These are phyloP conservation scores for Calonectria pauciramosa DNA, from an alignment of 2,329 filamentous ascomycete genomes.

Conservation along the genomic window DNA sequence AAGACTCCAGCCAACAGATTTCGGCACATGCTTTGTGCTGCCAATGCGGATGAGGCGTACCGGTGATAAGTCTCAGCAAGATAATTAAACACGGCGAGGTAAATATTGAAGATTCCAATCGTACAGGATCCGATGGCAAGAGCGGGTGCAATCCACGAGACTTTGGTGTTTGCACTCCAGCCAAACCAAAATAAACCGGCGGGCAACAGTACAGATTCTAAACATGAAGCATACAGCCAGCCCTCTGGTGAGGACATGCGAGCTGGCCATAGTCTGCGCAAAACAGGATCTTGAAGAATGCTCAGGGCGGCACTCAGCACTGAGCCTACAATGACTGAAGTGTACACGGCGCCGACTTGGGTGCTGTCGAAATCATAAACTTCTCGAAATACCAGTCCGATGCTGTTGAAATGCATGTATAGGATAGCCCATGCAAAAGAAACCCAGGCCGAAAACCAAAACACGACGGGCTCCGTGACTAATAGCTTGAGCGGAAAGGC, in stretches of 20 bases:
- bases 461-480: constrained; percentile 71
- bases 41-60: constrained; percentile 76
- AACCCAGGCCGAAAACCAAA: constrained; percentile 79
- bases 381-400: constrained; percentile 76
- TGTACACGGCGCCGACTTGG: constrained; percentile 74
- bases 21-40: constrained; percentile 76
- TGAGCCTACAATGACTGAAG: constrained; percentile 54
- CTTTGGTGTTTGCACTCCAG: constrained; percentile 66
- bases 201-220: constrained; percentile 73
- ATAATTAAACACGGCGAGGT: constrained; percentile 78
- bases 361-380: constrained; percentile 72
- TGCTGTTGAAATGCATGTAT: constrained; percentile 69
- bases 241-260: constrained; percentile 64
- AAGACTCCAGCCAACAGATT: constrained; percentile 76
- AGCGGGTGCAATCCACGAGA: constrained; percentile 75
- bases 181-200: constrained; percentile 80
- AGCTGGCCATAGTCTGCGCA: constrained; percentile 61
- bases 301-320: constrained; percentile 67
- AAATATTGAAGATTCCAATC: constrained; percentile 78
- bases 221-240: constrained; percentile 73
- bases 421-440: constrained; percentile 79
- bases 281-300: constrained; percentile 68
- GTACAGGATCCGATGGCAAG: constrained; percentile 74
- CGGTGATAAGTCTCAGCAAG: constrained; percentile 76
- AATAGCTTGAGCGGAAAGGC: constrained; percentile 59